Evolutionary conservation across 805 yeast species (phyloP), one percentile per base, ranked within the genome.

Genomic region (Maudiozyma barnettii): DNA sequence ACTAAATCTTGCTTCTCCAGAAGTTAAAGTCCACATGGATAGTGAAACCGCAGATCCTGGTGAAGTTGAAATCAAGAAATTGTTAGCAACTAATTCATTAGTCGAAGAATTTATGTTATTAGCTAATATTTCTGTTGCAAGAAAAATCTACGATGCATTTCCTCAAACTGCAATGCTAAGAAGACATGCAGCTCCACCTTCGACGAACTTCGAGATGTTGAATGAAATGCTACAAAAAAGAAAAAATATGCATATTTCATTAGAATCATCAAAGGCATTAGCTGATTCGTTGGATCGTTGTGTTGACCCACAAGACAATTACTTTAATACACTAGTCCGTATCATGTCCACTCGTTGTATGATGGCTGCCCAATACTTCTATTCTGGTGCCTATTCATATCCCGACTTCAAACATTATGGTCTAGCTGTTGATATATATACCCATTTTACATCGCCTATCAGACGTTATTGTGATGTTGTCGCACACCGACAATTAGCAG

Each of bases 101-200:
- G 99, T 93, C 49, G 99, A 93, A 66, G 99, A 93, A 68, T 93
- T 93, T 67, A 93, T 93, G 99, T 76, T 93, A 75, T 74, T 95
- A 55, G 99, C 98, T 45, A 93, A 93, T 63, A 91, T 91, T 46
- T 83, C 95, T 6, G 99, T 93, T 21, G 99, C 99, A 2, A 76
- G 85, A 59, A 88, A 86, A 66, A 93, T 93, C 42, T 87, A 80
- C 67, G 95, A 88, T 44, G 82, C 95, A 2, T 90, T 82, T 63
- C 99, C 99, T 5, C 99, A 93, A 66, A 90, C 96, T 4, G 99
- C 99, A 8, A 88, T 93, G 97, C 71, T 93, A 50, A 84, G 99
- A 77, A 82, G 99, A 60, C 99, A 93, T 64, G 95, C 90, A 9
- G 78, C 96, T n/a, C 99, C 99, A 18, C 97, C 98, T 20, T 80